phyloP scores from a whole-genome alignment of 352 stramenopile species.

The Plasmopara viticola region DNA sequence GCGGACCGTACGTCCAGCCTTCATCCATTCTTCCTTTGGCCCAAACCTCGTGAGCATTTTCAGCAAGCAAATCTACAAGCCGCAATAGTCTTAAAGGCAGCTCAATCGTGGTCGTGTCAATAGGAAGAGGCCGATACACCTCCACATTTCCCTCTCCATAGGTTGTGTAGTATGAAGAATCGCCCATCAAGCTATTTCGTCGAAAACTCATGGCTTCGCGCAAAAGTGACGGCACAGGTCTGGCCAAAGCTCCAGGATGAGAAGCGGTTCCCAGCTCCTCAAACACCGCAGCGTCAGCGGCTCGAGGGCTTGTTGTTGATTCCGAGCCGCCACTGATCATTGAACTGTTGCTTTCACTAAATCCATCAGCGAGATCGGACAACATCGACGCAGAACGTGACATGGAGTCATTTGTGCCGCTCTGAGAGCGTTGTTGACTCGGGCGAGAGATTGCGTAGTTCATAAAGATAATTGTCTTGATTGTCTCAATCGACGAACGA shows the following conservation, averaged over 20 bases:
- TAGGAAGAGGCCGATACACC: slow-evolving; percentile 66
- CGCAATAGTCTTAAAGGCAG: slow-evolving; percentile 55
- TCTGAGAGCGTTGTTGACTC: slow-evolving; percentile 29
- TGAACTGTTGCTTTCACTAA: slow-evolving; percentile 25
- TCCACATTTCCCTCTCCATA: slow-evolving; percentile 57
- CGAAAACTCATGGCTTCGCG: slow-evolving; percentile 75
- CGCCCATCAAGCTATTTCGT: slow-evolving; percentile 69
- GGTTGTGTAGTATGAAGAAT: slow-evolving; percentile 68
- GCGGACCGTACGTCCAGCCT: slow-evolving; percentile 79
- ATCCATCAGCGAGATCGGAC: slow-evolving; percentile 38
- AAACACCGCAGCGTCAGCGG: slow-evolving; percentile 23
- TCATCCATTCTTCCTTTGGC: slow-evolving; percentile 83
- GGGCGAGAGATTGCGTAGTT: slow-evolving; percentile 73
- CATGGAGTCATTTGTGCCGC: slow-evolving; percentile 52
- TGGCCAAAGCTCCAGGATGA: slow-evolving; percentile 28
- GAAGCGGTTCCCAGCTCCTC: slow-evolving; percentile 22
- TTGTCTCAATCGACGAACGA: slow-evolving; percentile 80
- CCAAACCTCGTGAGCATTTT: slow-evolving; percentile 87
- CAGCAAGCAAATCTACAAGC: slow-evolving; percentile 73
- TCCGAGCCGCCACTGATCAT: slow-evolving; percentile 21
- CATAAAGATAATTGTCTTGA: slow-evolving; percentile 87
- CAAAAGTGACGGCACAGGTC: slow-evolving; percentile 49
- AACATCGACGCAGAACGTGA: slow-evolving; percentile 62
- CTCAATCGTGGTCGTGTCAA: slow-evolving; percentile 68
- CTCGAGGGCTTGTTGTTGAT: slow-evolving; percentile 17